Percentiles rank a stretch among this genome's conserved stretches.
Evolutionary conservation across 371 early-diverging fungal species (phyloP).

Genomic region (Mucor sp.): DNA sequence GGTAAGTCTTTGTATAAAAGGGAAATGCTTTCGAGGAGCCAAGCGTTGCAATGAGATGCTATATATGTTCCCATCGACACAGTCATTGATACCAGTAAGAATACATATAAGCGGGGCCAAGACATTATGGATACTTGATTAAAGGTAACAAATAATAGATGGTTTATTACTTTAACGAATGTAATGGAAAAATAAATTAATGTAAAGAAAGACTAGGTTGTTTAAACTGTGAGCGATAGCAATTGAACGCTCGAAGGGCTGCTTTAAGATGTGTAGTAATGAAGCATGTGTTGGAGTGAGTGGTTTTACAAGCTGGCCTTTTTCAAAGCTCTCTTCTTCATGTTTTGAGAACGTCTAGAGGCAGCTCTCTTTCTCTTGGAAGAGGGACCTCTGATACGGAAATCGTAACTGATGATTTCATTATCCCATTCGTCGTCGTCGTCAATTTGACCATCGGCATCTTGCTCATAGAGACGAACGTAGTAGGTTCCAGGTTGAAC

Average conservation of each 20-base stretch:
- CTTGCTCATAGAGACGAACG: constrained; percentile 15
- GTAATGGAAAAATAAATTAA: background rate
- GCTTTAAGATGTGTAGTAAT: background rate
- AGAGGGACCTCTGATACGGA: background rate
- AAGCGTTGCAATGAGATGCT: too few relatives aligned
- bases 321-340: background rate
- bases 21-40: too few relatives aligned
- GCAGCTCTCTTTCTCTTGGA: background rate
- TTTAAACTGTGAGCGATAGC: constrained; percentile 5
- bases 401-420: constrained; percentile 8
- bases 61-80: too few relatives aligned
- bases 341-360: background rate
- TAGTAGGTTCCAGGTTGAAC: constrained; percentile 11
- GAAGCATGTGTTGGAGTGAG: background rate
- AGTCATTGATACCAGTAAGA: too few relatives aligned
- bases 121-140: too few relatives aligned
- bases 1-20: too few relatives aligned
- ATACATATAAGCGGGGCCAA: too few relatives aligned
- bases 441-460: constrained; percentile 13
- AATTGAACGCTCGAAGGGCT: background rate
- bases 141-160: background rate
- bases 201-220: background rate
- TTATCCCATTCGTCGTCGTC: constrained; percentile 23
- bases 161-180: background rate
- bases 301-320: background rate